Percentiles rank a stretch among this genome's conserved stretches.
phyloP scores from a whole-genome alignment of 768 basidiomycete genomes.

The Mrakia frigida region DNA sequence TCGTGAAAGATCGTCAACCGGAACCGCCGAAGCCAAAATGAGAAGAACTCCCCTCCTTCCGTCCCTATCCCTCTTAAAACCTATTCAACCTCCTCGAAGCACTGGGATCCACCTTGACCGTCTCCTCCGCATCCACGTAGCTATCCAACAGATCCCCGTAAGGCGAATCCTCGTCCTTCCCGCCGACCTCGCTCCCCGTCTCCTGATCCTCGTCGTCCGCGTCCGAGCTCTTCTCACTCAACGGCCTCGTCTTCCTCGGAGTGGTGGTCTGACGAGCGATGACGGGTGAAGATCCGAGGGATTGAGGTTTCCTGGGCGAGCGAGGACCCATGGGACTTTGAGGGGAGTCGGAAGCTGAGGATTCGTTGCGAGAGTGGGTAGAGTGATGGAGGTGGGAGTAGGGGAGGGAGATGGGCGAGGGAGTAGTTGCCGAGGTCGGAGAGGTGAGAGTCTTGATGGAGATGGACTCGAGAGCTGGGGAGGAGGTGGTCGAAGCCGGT shows the following conservation, averaged over 20 bases:
- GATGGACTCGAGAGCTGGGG: background rate
- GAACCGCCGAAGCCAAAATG: background rate
- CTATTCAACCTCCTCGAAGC: slow-evolving; percentile 12
- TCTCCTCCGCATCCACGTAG: slow-evolving; percentile 1
- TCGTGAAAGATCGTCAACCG: background rate
- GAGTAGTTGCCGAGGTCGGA: background rate
- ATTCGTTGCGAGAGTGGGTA: slow-evolving; percentile 3
- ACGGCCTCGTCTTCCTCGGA: background rate
- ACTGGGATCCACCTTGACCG: background rate
- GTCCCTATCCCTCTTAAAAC: background rate
- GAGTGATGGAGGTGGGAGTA: slow-evolving; percentile 8
- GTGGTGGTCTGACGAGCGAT: background rate
- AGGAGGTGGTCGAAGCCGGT: background rate
- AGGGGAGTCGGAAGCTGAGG: slow-evolving; percentile 12
- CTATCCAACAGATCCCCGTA: slow-evolving; percentile 22
- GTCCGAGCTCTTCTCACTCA: background rate
- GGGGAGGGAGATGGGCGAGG: slow-evolving; percentile 5
- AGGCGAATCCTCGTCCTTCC: background rate
- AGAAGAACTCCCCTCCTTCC: background rate
- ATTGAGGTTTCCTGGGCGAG: background rate
- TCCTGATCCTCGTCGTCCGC: slow-evolving; percentile 23
- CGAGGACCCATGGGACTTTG: slow-evolving; percentile 26
- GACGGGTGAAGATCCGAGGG: background rate
- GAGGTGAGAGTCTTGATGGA: background rate
- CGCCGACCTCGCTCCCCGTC: slow-evolving; percentile 14